Evolutionary conservation across 805 yeast genomes (phyloP), one percentile per base, ranked within the genome.

Genomic region (Metschnikowia dekortorum): DNA sequence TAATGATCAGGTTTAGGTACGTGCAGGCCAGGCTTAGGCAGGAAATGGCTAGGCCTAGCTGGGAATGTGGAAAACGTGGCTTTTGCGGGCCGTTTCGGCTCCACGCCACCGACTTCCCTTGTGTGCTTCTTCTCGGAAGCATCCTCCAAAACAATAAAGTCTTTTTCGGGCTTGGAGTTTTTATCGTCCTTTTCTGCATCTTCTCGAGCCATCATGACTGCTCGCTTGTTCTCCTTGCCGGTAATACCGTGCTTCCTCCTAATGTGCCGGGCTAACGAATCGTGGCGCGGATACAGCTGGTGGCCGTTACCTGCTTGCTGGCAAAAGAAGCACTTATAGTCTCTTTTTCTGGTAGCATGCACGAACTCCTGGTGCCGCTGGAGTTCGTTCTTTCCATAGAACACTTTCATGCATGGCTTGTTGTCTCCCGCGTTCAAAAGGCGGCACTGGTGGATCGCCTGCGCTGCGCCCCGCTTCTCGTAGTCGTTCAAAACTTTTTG

Each of bases 311-410:
- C 55, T 28, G 70, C 59, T n/a, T 46, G 48, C 29, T 36, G 41
- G 56, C 78, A 73, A 49, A 71, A 73, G 10, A 68, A 61, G 57
- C 78, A 73, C 50, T 69, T 67, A 60, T 68, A 73, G 11, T 73
- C 67, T 49, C 67, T 69, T 57, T 72, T 73, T 47, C 67, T 65
- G 22, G 76, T 70, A 10, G 77, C 78, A 59, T 73, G 78, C 22
- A 73, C 77, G 60, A 72, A 73, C 53, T 73, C 78, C 53, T 73
- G 76, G 58, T 73, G 78, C 50, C 77, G 58, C 36, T 70, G 61
- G 42, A 73, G 61, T 54, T 73, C 77, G 53, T 71, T 73, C 49
- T 70, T 73, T 13, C 78, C 78, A 52, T 73, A 71, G 46, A 73
- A 73, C 0, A 72, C 67, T 57, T 72, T 73, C 34, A 65, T 56